Base-by-base conservation (phyloP, 2,329 filamentous ascomycete genomes). In the Cladosporium colombiae region DNA sequence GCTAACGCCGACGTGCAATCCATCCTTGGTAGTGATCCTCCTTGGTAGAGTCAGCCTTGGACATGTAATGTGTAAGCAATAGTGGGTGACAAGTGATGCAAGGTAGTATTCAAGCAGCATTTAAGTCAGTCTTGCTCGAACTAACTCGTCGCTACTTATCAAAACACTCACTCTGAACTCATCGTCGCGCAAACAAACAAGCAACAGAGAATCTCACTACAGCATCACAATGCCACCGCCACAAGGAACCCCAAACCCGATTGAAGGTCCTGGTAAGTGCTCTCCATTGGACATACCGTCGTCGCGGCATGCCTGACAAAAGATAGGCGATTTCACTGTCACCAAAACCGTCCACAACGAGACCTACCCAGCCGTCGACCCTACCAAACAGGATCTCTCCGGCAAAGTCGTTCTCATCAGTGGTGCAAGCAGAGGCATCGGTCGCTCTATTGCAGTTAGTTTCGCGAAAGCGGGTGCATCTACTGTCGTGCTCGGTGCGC, bases 391-490 rank as follows among this genome's bases (percentile, higher is more conserved):
- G 40, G 70, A 82, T 67, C 78, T 83, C 33, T 60, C 70, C 13
- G 78, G 78, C 35, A 80, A 80, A 68, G 71, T 75, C 5, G 76
- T 84, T 55, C 79, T 89, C 65, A 81, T 89, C 60, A 85, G 81
- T 0, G 86, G 86, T 10, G 71, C 70, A 11, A 70, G 69, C 21
- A 66, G 67, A 59, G 73, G 73, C 46, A 69, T 75, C 40, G 86
- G 87, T 6, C 78, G 78, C 2, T 80, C 81, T 16, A 84, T 82
- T 3, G 85, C 85, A 1, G 71, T 84, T n/a, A 82, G 84, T 11
- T 89, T 82, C 70, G 86, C 85, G 23, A 77, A 77, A 69, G 85
- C 86, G 5, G 83, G 83, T 5, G 83, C 81, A 33, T 79, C 81
- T 0, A 73, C 76, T 31, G 85, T 89, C 65, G 82, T 82, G 18